Evolutionary conservation across 2,329 filamentous ascomycete genomes (phyloP).

Genomic region (Fusarium pilosicola): DNA sequence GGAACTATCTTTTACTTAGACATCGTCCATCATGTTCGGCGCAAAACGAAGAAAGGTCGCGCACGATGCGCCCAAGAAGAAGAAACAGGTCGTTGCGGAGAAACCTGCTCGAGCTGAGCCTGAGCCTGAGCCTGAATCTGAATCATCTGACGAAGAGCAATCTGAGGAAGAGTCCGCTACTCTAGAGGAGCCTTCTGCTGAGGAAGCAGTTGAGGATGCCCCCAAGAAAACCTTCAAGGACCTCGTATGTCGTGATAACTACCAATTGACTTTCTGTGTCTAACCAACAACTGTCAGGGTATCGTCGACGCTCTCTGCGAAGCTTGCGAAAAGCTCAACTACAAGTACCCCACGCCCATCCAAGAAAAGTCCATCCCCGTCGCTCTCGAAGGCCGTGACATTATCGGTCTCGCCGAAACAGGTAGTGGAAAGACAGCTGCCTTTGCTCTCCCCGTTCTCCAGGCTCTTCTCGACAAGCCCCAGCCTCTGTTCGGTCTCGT

Average conservation of each 20-base stretch:
- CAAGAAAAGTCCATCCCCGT: constrained; percentile 85
- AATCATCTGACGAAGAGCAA: constrained; percentile 20
- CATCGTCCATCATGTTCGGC: constrained; percentile 48
- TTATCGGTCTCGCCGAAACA: constrained; percentile 95
- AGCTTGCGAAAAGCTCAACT: constrained; percentile 83
- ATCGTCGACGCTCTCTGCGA: constrained; percentile 89
- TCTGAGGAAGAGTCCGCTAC: constrained; percentile 50
- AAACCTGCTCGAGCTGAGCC: constrained; percentile 24
- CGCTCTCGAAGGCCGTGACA: constrained; percentile 82
- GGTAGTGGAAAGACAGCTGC: constrained; percentile 96
- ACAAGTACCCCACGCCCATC: constrained; percentile 88
- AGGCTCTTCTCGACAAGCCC: constrained; percentile 88
- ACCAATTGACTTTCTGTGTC: background rate
- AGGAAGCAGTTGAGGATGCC: constrained; percentile 45
- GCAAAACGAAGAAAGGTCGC: constrained; percentile 56
- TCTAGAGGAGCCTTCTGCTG: constrained; percentile 47
- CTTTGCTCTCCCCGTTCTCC: constrained; percentile 91
- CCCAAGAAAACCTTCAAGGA: constrained; percentile 76
- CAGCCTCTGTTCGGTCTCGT: constrained; percentile 89
- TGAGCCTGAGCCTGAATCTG: background rate
- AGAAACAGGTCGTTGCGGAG: constrained; percentile 20
- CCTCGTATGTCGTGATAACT: constrained; percentile 54
- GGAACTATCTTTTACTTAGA: background rate
- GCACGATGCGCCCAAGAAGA: constrained; percentile 42
- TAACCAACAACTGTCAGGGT: constrained; percentile 61